Evolutionary conservation across 352 stramenopile species (phyloP).

Genomic region (Pythium rishiriense): DNA sequence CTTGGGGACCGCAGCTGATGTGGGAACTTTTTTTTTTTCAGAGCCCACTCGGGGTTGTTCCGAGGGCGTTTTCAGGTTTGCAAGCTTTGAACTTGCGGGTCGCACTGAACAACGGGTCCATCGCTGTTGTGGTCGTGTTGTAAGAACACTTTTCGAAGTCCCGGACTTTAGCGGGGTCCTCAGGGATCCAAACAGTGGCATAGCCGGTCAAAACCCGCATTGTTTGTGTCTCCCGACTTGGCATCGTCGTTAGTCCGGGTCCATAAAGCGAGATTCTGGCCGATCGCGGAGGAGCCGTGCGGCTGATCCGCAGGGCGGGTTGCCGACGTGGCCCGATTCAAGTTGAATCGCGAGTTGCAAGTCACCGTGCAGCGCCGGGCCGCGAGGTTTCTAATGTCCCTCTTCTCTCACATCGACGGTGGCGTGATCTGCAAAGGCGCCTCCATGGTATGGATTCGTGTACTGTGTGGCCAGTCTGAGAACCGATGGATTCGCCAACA

Average conservation of each 20-base stretch:
- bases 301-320: neutral
- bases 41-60: neutral
- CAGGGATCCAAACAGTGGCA: neutral
- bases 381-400: neutral
- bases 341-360: neutral
- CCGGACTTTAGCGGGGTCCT: neutral
- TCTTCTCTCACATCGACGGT: neutral
- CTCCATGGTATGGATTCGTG: neutral
- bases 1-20: neutral
- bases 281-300: neutral
- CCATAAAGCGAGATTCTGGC: neutral
- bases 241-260: neutral
- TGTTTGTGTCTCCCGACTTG: neutral
- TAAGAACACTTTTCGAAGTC: neutral
- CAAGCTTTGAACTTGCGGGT: too few species aligned
- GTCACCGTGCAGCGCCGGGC: neutral
- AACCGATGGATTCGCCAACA: neutral
- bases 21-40: too few species aligned
- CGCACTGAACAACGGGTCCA: too few species aligned
- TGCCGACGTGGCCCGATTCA: neutral
- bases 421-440: neutral
- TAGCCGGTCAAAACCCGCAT: neutral
- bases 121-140: neutral
- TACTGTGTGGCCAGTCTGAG: neutral
- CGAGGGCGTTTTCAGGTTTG: too few species aligned